Conservation (phyloP, 345 rosid genomes). For the Trapa bicornis region DNA sequence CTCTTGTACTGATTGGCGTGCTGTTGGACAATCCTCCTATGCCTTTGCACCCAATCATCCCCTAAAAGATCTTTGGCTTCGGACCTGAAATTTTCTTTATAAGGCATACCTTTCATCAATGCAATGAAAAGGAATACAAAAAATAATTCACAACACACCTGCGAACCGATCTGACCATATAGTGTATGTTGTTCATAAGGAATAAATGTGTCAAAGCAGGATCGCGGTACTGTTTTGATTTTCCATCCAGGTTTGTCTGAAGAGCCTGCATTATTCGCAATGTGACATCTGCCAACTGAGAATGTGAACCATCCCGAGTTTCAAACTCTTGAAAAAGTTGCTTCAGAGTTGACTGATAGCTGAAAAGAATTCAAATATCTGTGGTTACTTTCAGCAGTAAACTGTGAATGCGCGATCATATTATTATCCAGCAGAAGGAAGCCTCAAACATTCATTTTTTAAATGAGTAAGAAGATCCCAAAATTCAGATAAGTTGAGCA, state of each 20-base stretch:
- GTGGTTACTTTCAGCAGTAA: background rate
- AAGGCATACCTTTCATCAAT: background rate
- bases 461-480: background rate
- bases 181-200: conserved; percentile 96
- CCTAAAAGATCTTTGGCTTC: conserved; percentile 98
- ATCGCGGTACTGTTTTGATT: conserved; percentile 92
- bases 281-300: conserved; percentile 80
- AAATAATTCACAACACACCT: conserved; percentile 22
- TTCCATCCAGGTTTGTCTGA: conserved; percentile 89
- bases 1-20: conserved; percentile 97
- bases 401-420: background rate
- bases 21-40: conserved; percentile 94
- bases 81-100: conserved; percentile 38
- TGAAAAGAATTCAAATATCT: conserved; percentile 17
- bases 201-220: conserved; percentile 82
- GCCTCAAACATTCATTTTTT: too few species aligned
- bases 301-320: conserved; percentile 41
- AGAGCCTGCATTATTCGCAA: conserved; percentile 99
- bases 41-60: conserved; percentile 98
- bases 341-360: conserved; percentile 88
- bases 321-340: conserved; percentile 97
- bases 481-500: conserved; percentile 15
- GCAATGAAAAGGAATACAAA: background rate
- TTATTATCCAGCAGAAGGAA: background rate
- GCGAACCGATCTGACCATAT: conserved; percentile 99